Percentiles rank a stretch among this genome's conserved stretches.
phyloP scores from a whole-genome alignment of 2,329 filamentous ascomycete species.

The Erysiphe pulchra region DNA sequence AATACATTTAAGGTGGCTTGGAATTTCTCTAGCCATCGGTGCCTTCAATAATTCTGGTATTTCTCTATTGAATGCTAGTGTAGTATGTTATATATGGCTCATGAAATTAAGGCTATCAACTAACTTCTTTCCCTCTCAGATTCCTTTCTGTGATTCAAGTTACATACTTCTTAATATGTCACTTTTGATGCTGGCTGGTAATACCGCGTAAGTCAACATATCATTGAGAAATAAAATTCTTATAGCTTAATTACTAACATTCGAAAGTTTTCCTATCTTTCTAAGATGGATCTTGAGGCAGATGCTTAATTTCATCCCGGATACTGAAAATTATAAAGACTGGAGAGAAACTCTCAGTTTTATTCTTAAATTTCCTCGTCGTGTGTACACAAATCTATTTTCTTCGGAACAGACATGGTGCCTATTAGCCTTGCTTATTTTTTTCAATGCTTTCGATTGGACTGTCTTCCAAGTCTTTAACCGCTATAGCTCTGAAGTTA shows the following conservation, averaged over 20 bases:
- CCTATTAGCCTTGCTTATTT: slow-evolving; percentile 31
- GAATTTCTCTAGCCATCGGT: background rate
- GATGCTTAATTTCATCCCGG: slow-evolving; percentile 18
- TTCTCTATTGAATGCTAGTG: slow-evolving; percentile 1
- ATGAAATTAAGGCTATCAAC: no score
- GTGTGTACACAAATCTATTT: slow-evolving; percentile 38
- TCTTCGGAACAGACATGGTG: slow-evolving; percentile 38
- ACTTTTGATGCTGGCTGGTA: background rate
- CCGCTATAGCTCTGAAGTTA: slow-evolving; percentile 29
- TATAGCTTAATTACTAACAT: background rate
- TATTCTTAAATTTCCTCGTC: slow-evolving; percentile 27
- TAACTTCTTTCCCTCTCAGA: background rate
- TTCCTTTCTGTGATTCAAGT: slow-evolving; percentile 1
- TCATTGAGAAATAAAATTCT: background rate
- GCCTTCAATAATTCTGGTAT: slow-evolving; percentile 2
- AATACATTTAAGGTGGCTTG: slow-evolving; percentile 1
- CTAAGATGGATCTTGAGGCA: slow-evolving; percentile 32
- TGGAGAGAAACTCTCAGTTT: slow-evolving; percentile 21
- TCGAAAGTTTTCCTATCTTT: slow-evolving; percentile 27
- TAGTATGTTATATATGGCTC: background rate
- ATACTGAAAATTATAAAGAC: slow-evolving; percentile 14
- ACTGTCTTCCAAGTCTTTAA: slow-evolving; percentile 38
- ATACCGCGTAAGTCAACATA: slow-evolving; percentile 21
- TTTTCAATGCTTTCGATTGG: slow-evolving; percentile 39
- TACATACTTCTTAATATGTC: background rate